A percentile compares a stretch with the other conserved stretches of the same genome.
Conservation (phyloP, 75 land plant genomes). For the Selaginella tamariscina region DNA sequence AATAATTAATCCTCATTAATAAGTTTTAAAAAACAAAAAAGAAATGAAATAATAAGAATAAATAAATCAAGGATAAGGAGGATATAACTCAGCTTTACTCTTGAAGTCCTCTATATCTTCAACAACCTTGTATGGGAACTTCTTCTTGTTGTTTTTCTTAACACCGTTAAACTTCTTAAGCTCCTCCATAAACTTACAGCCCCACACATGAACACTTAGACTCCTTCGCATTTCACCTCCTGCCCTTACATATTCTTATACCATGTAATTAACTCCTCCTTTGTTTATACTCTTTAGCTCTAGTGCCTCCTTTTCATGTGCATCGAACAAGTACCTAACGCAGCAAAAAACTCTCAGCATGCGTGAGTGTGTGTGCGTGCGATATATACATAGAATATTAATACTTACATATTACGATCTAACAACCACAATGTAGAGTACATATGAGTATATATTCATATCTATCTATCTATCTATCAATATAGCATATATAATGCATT, state of each 20-base stretch:
- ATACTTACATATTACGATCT: background rate
- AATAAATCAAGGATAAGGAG: background rate
- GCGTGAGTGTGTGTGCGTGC: background rate
- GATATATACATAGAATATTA: background rate
- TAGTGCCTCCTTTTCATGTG: conserved; percentile 53
- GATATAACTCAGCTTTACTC: background rate
- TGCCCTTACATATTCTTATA: conserved; percentile 36
- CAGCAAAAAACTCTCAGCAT: background rate
- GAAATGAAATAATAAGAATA: too few species aligned
- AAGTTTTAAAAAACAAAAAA: too few species aligned
- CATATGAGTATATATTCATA: background rate
- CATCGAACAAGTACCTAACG: conserved; percentile 75
- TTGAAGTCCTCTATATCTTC: background rate
- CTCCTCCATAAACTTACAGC: conserved; percentile 32
- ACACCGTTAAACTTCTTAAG: background rate
- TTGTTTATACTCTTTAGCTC: conserved; percentile 48
- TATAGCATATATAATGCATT: background rate
- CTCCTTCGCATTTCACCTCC: conserved; percentile 42
- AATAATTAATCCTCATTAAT: too few species aligned
- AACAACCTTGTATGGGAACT: background rate
- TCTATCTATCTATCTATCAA: too few species aligned
- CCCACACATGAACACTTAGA: conserved; percentile 72
- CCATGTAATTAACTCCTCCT: conserved; percentile 53
- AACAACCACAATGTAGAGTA: background rate
- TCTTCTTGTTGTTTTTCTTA: background rate